Evolutionary conservation across 192 early-diverging fungal species (phyloP), one percentile per base, ranked within the genome.

Genomic region (Geranomyces variabilis): DNA sequence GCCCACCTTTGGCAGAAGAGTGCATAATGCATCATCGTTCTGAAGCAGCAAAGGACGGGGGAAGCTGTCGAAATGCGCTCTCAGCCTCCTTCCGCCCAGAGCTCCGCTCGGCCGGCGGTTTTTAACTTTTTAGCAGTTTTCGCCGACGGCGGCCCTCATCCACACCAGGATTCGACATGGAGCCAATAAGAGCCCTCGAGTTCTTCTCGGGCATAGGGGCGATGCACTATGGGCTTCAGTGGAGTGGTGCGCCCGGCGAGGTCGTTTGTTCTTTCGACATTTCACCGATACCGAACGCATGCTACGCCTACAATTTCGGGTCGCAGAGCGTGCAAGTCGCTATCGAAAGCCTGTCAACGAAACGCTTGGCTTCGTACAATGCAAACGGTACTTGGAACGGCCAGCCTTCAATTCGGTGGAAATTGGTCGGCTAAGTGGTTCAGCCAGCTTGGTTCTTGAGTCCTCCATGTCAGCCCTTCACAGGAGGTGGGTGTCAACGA

Each of bases 181-280:
- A 53, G 17, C 51, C 51, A 7, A 78, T 87, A 33, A 60, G 70
- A 59, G 88, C 87, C 22, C 66, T 91, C 10, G 90, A 91, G 66
- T 91, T 91, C 72, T 91, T 91, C 64, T 85, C 80, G 22, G 90
- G 90, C n/a, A 90, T 91, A 47, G 90, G 90, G 43, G 90, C 88
- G 5, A 75, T 91, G 75, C 79, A 81, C 66, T 80, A 84, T 84
- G 92, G 91, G 55, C 87, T 94, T 48, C 74, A 85, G 44, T 70
- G 78, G 31, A 87, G 92, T 15, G 76, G 77, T 6, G 80, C 85
- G 59, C 64, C 80, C 30, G 81, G 82, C n/a, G 67, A 86, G 26
- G 88, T 99, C 34, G 73, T 92, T 0, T 88, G 87, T 29, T 90
- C 94, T 1, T 99, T 97, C 76, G 96, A 99, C 81, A 93, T 99